phyloP scores from a whole-genome alignment of 768 basidiomycete genomes.

The Trametes cinnabarina region DNA sequence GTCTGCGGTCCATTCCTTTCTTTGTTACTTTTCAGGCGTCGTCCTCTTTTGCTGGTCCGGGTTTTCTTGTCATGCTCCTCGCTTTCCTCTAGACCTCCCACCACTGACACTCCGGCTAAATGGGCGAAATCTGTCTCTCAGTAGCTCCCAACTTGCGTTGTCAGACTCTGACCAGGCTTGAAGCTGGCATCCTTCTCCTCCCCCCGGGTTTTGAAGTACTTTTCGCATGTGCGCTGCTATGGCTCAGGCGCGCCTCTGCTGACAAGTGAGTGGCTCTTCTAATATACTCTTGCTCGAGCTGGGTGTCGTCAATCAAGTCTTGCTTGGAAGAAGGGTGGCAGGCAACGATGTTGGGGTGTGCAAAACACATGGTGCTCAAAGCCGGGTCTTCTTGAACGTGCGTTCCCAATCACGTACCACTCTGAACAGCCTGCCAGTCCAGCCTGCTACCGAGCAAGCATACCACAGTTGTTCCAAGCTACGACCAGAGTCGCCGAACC shows the following conservation, averaged over 20 bases:
- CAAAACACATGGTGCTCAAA: too few relatives aligned
- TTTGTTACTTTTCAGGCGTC: conserved; percentile 32
- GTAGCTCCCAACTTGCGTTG: conserved; percentile 71
- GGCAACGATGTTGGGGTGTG: too few relatives aligned
- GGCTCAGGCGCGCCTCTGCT: conserved; percentile 31
- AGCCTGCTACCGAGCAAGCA: too few relatives aligned
- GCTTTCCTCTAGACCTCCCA: conserved; percentile 15
- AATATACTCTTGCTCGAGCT: too few relatives aligned
- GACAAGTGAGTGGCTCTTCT: conserved; percentile 24
- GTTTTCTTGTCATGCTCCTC: conserved; percentile 23
- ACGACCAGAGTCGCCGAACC: too few relatives aligned
- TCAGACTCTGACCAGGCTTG: conserved; percentile 43
- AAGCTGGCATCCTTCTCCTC: conserved; percentile 55
- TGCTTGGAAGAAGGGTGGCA: too few relatives aligned
- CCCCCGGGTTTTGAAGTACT: conserved; percentile 64
- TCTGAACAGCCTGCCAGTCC: too few relatives aligned
- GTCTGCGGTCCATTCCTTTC: conserved; percentile 51
- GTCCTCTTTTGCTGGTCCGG: conserved; percentile 23
- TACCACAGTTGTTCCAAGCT: too few relatives aligned
- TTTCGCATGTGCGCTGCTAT: conserved; percentile 53
- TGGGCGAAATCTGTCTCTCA: conserved; percentile 66
- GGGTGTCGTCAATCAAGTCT: too few relatives aligned
- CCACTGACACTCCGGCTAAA: conserved; percentile 30
- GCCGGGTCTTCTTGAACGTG: too few relatives aligned
- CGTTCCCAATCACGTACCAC: too few relatives aligned